These are phyloP conservation scores for Aureobasidium namibiae DNA, from an alignment of 2,329 filamentous ascomycete genomes.

Conservation along the genomic window DNA sequence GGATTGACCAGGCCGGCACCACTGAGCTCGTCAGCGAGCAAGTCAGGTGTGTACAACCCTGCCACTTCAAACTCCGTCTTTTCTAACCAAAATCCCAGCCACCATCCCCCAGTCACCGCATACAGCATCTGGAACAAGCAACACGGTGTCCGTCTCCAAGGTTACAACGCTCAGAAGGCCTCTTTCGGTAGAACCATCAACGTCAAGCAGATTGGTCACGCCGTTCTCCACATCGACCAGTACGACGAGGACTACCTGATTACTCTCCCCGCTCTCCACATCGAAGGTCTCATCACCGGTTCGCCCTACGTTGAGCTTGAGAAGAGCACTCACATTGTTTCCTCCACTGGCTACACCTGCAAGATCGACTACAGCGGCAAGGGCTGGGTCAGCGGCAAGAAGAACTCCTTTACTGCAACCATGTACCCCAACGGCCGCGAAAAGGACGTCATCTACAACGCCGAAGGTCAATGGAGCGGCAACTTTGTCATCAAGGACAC, in stretches of 20 bases:
- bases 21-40: conserved; percentile 89
- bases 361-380: conserved; percentile 91
- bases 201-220: conserved; percentile 72
- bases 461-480: conserved; percentile 85
- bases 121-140: conserved; percentile 86
- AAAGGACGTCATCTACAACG: conserved; percentile 69
- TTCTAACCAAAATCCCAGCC: conserved; percentile 35
- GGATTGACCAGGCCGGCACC: conserved; percentile 72
- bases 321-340: conserved; percentile 73
- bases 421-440: conserved; percentile 63
- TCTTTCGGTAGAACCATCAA: conserved; percentile 91
- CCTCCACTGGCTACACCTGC: conserved; percentile 75
- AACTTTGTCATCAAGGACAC: conserved; percentile 69
- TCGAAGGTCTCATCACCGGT: conserved; percentile 82
- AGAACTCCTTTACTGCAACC: conserved; percentile 76
- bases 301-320: conserved; percentile 88
- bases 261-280: conserved; percentile 82
- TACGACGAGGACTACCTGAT: conserved; percentile 73
- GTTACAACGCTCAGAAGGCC: conserved; percentile 94
- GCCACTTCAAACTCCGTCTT: neutral
- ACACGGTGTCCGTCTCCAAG: conserved; percentile 65
- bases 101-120: conserved; percentile 90
- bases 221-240: conserved; percentile 64
- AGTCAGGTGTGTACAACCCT: conserved; percentile 53
- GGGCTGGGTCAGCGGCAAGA: conserved; percentile 92